Percentiles rank a stretch among this genome's conserved stretches.
phyloP scores from a whole-genome alignment of 345 rosid species.

The Draba incana region DNA sequence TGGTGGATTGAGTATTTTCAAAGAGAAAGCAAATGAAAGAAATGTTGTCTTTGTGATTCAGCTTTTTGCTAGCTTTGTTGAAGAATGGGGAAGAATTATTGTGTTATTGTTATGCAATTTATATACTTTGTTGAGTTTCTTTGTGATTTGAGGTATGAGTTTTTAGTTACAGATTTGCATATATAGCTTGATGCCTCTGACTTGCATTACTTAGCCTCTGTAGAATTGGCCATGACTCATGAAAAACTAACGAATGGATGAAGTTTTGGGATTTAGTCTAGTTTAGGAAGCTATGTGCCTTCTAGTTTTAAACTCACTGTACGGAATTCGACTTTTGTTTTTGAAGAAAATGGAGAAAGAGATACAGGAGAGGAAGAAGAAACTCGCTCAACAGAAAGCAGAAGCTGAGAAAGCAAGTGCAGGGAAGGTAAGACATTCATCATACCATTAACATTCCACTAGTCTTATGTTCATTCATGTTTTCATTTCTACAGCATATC shows the following conservation, averaged over 20 bases:
- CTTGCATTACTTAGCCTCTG: background rate
- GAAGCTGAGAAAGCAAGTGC: conserved; percentile 55
- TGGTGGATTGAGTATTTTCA: background rate
- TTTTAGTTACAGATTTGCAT: background rate
- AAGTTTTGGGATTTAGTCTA: background rate
- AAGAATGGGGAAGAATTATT: background rate
- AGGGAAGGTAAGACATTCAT: conserved; percentile 54
- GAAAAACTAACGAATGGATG: background rate
- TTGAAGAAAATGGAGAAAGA: conserved; percentile 90
- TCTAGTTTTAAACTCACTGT: background rate
- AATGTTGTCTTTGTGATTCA: background rate
- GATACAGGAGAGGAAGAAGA: conserved; percentile 63
- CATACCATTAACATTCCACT: background rate
- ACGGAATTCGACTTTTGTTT: conserved; percentile 6
- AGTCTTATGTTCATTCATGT: background rate
- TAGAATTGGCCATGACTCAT: background rate
- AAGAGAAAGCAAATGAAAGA: background rate
- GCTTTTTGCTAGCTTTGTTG: background rate
- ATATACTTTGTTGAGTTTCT: conserved; percentile 8
- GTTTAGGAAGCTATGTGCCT: background rate
- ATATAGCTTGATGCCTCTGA: conserved; percentile 2
- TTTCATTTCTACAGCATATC: background rate
- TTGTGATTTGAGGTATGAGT: conserved; percentile 9
- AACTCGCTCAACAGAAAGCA: conserved; percentile 62
- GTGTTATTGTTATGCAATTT: background rate